These are phyloP conservation scores for Volvox carteri DNA, from an alignment of 163 green algal genomes.

Conservation along the genomic window DNA sequence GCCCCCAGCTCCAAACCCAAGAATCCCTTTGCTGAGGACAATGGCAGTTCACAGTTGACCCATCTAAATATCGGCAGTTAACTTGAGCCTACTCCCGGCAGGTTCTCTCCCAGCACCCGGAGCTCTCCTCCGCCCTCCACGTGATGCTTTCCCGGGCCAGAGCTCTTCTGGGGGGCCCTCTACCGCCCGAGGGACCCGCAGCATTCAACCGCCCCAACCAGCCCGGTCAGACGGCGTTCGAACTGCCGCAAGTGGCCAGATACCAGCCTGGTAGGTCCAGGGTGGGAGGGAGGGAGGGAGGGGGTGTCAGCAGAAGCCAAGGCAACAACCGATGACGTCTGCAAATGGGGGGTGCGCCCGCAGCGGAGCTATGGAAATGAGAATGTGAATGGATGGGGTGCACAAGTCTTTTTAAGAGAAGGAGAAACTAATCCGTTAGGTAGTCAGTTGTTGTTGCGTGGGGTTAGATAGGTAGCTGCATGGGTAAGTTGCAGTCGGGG, in stretches of 20 bases:
- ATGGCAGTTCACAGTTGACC: neutral
- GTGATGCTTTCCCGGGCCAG: slow-evolving; percentile 25
- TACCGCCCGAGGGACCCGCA: neutral
- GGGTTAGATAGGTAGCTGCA: no score
- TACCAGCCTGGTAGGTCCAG: slow-evolving; percentile 42
- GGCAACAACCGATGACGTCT: no score
- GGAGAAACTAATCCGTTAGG: no score
- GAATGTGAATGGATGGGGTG: no score
- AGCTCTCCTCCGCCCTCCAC: neutral
- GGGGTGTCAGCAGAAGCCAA: no score
- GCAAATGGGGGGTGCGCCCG: no score
- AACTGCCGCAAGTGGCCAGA: slow-evolving; percentile 55
- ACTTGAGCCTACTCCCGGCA: neutral
- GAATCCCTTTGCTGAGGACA: neutral
- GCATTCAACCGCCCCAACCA: slow-evolving; percentile 29
- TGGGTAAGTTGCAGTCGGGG: no score
- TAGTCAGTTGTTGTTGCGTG: no score
- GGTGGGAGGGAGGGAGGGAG: neutral
- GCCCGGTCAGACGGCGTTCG: slow-evolving; percentile 45
- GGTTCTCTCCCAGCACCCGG: slow-evolving; percentile 27
- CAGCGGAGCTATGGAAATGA: no score
- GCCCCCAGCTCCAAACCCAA: no score
- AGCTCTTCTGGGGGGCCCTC: slow-evolving; percentile 28
- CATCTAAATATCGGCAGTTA: neutral
- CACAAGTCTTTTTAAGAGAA: no score